Base-by-base conservation (phyloP, 257 asterid species). In the Przewalskia tangutica region DNA sequence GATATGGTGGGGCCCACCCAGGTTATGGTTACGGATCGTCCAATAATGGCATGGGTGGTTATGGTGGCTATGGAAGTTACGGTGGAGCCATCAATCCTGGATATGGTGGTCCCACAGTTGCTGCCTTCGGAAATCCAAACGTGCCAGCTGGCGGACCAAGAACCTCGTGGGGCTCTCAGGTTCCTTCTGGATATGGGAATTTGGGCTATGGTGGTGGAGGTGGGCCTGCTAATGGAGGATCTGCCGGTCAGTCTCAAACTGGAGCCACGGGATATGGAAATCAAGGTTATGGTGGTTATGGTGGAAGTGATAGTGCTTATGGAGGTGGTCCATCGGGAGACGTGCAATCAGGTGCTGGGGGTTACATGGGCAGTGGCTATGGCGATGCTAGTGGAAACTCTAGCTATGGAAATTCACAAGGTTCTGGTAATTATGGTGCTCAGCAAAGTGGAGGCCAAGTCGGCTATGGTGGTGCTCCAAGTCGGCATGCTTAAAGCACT, bases 281-380 rank as follows among this genome's bases (percentile, higher is more conserved):
- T 82, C 98, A 91, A 82, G 92, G 90, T 54, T 94, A 94, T 88
- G 98, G 94, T 42, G 97, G 95, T 27, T 90, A 91, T 60, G 89
- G 93, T 76, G 88, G 89, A 53, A 85, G 50, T 85, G 98, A 91
- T 78, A 96, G 95, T 53, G 82, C 81, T 64, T 94, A 94, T 82
- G 97, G 86, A 38, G 85, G 86, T 67, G 89, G 88, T 66, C 89
- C 84, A 65, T 64, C 89, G 0, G 95, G 90, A 67, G 92, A 88
- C 60, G 77, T 81, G 53, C 92, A 88, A 66, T 77, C 86, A 65
- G 90, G 90, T 79, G 82, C 66, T 20, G 91, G 93, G 32, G 90
- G 91, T 79, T 89, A 91, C 65, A 81, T 81, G 80, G 91, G 90
- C 13, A 85, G 91, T 81, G 91, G 91, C 42, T 92, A 92, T 82